Evolutionary conservation across 75 land plant genomes (phyloP), one percentile per base, ranked within the genome.

Genomic region (Azolla pinnata): DNA sequence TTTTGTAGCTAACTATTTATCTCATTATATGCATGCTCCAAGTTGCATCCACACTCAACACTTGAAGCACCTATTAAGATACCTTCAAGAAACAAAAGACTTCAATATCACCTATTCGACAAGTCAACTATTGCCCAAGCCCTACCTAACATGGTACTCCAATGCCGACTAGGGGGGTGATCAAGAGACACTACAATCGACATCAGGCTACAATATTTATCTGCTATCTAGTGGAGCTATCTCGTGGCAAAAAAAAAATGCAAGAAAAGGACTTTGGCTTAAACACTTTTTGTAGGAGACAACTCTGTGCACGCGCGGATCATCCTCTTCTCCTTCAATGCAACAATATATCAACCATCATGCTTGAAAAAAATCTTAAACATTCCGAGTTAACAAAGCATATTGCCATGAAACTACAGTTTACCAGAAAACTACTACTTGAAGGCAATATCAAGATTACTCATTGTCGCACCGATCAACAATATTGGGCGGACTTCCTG

Each of bases 151-250:
- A 1, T 42, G 57, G 18, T 66, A 42, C 30, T 58, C 50, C 25
- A 3, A 64, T 64, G 64, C 20, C 0, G 0, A 57, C 31, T 66
- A 51, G 42, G 61, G n/a, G 28, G 62, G 61, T 18, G 50, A 66
- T 44, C 27, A n/a, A 3, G 31, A 29, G 10, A 25, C 45, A 16
- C 29, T 1, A 0, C 33, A 57, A 20, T 57, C 64, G 20, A 66
- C 49, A 14, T 66, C 49, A 38, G 49, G 64, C 10, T 55, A 54
- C 9, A 18, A n/a, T n/a, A n/a, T 46, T 21, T 57, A 14, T 30
- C 63, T 3, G 2, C 34, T 63, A 21, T 24, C 16, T 38, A 25
- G 4, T 29, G 40, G 9, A 8, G 1, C 0, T 20, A 14, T 63
- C 10, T 29, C 29, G 25, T 57, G 67, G 48, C 21, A 17, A 64